phyloP scores from a whole-genome alignment of 805 yeast genomes.

The Barnettozyma salicaria region DNA sequence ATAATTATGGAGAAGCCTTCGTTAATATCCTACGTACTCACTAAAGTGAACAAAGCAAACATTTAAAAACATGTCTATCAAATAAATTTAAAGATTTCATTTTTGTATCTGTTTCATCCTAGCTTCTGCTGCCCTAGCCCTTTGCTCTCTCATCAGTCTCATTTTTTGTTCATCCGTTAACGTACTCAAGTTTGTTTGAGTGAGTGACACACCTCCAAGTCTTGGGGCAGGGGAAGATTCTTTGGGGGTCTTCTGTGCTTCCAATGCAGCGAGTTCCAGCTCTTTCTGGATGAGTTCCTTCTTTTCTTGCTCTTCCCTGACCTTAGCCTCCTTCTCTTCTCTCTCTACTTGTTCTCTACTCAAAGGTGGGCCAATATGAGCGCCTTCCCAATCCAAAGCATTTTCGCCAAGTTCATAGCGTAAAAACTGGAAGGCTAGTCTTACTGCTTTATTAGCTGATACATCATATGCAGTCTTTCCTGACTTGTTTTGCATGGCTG shows the following conservation, averaged over 20 bases:
- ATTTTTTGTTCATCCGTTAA: constrained; percentile 68
- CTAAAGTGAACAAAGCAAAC: constrained; percentile 30
- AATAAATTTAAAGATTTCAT: not conserved
- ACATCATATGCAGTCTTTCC: constrained; percentile 71
- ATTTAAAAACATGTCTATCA: constrained; percentile 10
- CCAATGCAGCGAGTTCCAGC: constrained; percentile 38
- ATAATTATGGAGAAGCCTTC: constrained; percentile 24
- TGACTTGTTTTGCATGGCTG: constrained; percentile 43
- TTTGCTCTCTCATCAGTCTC: constrained; percentile 83
- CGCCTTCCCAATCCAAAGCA: constrained; percentile 60
- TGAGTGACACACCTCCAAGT: constrained; percentile 25
- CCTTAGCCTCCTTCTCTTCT: constrained; percentile 31
- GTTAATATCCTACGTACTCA: constrained; percentile 36
- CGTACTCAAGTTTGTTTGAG: constrained; percentile 46
- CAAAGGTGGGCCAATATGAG: constrained; percentile 59
- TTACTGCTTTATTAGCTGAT: constrained; percentile 40
- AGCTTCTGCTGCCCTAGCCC: constrained; percentile 96
- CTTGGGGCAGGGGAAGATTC: constrained; percentile 33
- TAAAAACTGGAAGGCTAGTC: constrained; percentile 59
- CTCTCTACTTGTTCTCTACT: constrained; percentile 50
- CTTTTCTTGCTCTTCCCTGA: constrained; percentile 34
- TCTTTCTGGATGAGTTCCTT: constrained; percentile 38
- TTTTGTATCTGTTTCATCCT: constrained; percentile 40
- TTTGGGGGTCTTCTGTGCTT: constrained; percentile 10
- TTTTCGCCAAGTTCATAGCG: constrained; percentile 65